Evolutionary conservation across 495 filamentous ascomycete genomes (phyloP).

Genomic region (Chaetomium fimeti): DNA sequence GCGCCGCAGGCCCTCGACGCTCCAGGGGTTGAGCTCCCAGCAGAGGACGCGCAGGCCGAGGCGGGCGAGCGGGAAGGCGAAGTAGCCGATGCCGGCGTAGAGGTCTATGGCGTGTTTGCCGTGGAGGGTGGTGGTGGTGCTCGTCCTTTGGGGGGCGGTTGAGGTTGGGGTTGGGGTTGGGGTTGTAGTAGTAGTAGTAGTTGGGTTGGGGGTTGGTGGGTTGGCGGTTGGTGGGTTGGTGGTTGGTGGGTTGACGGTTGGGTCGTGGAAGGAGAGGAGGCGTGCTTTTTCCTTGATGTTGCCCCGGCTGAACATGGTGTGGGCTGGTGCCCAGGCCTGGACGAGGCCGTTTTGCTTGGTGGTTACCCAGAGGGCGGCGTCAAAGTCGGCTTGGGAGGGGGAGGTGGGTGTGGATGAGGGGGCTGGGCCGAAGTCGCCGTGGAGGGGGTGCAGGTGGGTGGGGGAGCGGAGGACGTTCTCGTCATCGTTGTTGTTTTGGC

Average conservation of each 20-base stretch:
- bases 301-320: constrained; percentile 89
- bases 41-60: constrained; percentile 75
- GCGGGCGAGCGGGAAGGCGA: constrained; percentile 73
- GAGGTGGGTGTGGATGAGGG: not conserved
- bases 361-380: constrained; percentile 69
- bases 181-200: not conserved
- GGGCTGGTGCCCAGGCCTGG: constrained; percentile 83
- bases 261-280: constrained; percentile 53
- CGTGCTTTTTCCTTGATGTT: constrained; percentile 87
- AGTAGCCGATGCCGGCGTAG: constrained; percentile 92
- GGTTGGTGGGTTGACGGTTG: not conserved
- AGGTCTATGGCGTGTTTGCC: constrained; percentile 66
- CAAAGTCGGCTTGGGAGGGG: constrained; percentile 48
- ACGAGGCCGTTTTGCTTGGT: constrained; percentile 72
- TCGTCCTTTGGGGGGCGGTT: not conserved
- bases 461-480: constrained; percentile 68
- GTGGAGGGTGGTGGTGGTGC: not conserved
- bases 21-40: constrained; percentile 90
- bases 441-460: constrained; percentile 56
- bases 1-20: constrained; percentile 72
- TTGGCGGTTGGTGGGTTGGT: not conserved
- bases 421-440: constrained; percentile 57
- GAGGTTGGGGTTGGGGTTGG: not conserved
- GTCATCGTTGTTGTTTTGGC: constrained; percentile 42
- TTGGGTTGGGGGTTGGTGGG: not conserved